phyloP scores from a whole-genome alignment of 2,329 filamentous ascomycete species.

The Alternaria atra region DNA sequence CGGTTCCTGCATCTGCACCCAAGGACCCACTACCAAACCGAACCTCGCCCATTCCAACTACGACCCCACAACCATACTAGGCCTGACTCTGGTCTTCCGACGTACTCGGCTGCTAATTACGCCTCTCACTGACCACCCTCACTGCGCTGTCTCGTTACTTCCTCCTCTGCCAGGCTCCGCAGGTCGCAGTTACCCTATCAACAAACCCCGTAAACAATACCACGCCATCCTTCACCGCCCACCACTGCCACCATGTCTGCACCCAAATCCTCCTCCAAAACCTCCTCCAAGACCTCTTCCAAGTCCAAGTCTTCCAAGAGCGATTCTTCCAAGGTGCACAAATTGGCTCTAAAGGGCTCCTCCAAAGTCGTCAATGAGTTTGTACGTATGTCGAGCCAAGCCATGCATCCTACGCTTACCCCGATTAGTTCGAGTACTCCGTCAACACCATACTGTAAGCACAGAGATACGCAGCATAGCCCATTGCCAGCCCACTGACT shows the following conservation, averaged over 20 bases:
- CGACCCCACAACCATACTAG: slow-evolving; percentile 9
- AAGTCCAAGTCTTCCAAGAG: slow-evolving; percentile 53
- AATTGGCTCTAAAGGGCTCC: slow-evolving; percentile 85
- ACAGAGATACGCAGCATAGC: too few species aligned
- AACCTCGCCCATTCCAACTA: slow-evolving; percentile 7
- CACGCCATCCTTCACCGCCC: slow-evolving; percentile 9
- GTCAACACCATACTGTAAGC: slow-evolving; percentile 93
- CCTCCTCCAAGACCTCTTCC: slow-evolving; percentile 30
- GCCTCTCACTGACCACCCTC: background rate
- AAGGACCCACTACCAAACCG: slow-evolving; percentile 23
- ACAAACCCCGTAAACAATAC: slow-evolving; percentile 41
- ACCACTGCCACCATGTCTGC: slow-evolving; percentile 39
- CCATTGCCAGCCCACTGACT: slow-evolving; percentile 22
- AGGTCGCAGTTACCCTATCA: slow-evolving; percentile 40
- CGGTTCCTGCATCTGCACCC: slow-evolving; percentile 20
- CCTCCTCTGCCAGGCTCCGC: background rate
- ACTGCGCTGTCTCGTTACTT: background rate
- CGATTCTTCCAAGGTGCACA: slow-evolving; percentile 89
- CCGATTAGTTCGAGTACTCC: slow-evolving; percentile 85
- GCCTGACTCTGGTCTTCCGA: background rate
- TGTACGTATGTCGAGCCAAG: slow-evolving; percentile 64
- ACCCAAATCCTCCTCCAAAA: slow-evolving; percentile 35
- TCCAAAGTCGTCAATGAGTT: slow-evolving; percentile 95
- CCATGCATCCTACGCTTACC: slow-evolving; percentile 21
- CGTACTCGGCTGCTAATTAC: background rate